Evolutionary conservation across 257 asterid species (phyloP), one percentile per base, ranked within the genome.

Genomic region (Misopates orontium): DNA sequence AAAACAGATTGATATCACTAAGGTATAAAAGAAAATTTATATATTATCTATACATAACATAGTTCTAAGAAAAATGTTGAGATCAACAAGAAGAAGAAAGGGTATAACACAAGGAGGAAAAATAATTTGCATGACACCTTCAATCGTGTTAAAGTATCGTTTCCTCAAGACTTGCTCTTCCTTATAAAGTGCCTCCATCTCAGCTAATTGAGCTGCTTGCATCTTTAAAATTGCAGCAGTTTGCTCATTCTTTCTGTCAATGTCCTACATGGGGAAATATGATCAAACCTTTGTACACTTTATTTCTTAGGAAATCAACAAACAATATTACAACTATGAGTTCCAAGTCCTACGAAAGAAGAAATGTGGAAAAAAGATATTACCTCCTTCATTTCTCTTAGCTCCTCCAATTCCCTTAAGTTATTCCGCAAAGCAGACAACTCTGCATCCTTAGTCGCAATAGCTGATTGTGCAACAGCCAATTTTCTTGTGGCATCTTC

Each of bases 381-480:
- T 42, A 94, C 99, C 96, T 94, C 99, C 79, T 90, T 94, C 96
- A 94, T 88, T 81, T 94, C 99, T 82, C 97, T 85, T 54, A 94
- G 84, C 51, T 94, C 97, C 68, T 85, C 99, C 65, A 94, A 71
- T 70, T 90, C 99, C 82, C 78, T 87, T 18, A 94, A 81, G 70
- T 88, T 88, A 79, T 80, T 90, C 75, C 86, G 95, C 79, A 88
- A 55, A 25, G 80, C 60, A 55, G 84, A 69, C 67, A 90, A 42
- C 73, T 90, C 95, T 18, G 61, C 51, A 61, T 88, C 96, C 79
- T 90, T 94, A 19, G 76, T 58, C 60, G 83, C 78, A 58, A 88
- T 67, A 62, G 79, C 51, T 50, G 96, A 87, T 69, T 84, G 82
- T 8, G 88, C 84, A 53, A 53, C 78, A 51, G 62, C 71, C 82